These are phyloP conservation scores for Clavispora carvajalis DNA, from an alignment of 805 yeast species.

Conservation along the genomic window DNA sequence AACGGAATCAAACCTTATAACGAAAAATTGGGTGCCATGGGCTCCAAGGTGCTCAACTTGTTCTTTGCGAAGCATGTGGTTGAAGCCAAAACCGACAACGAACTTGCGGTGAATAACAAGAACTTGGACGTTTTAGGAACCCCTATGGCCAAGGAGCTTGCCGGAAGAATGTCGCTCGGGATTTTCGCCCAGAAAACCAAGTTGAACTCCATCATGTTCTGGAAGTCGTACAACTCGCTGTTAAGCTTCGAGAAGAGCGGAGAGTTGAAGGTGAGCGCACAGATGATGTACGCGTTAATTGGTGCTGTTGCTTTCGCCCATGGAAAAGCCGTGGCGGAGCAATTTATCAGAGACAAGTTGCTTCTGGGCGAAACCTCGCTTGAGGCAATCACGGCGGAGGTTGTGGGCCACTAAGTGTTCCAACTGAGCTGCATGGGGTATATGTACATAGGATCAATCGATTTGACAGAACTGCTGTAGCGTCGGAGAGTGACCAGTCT, in stretches of 20 bases:
- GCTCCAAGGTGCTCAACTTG: conserved; percentile 55
- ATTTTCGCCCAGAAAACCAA: conserved; percentile 45
- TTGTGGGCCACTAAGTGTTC: conserved; percentile 4
- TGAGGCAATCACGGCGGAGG: conserved; percentile 30
- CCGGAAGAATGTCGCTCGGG: conserved; percentile 47
- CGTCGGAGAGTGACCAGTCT: too few species aligned
- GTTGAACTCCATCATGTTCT: conserved; percentile 54
- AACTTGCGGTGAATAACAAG: conserved; percentile 38
- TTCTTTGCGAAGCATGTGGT: conserved; percentile 40
- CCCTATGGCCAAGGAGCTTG: conserved; percentile 44
- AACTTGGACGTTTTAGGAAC: conserved; percentile 61
- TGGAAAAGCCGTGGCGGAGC: conserved; percentile 55
- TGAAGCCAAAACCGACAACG: conserved; percentile 23
- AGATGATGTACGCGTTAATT: conserved; percentile 54
- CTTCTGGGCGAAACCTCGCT: conserved; percentile 25
- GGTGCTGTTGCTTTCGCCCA: conserved; percentile 64
- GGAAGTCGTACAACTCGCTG: conserved; percentile 55
- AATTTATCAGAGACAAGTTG: conserved; percentile 51
- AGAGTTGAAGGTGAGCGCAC: conserved; percentile 49
- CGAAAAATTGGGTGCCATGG: conserved; percentile 75
- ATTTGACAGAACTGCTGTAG: neutral
- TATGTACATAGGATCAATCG: conserved; percentile 1
- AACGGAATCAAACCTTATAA: conserved; percentile 88
- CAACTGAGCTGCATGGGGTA: neutral
- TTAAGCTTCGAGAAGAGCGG: conserved; percentile 47